Evolutionary conservation across 352 stramenopile genomes (phyloP), one percentile per base, ranked within the genome.

Genomic region (Pythium biforme): DNA sequence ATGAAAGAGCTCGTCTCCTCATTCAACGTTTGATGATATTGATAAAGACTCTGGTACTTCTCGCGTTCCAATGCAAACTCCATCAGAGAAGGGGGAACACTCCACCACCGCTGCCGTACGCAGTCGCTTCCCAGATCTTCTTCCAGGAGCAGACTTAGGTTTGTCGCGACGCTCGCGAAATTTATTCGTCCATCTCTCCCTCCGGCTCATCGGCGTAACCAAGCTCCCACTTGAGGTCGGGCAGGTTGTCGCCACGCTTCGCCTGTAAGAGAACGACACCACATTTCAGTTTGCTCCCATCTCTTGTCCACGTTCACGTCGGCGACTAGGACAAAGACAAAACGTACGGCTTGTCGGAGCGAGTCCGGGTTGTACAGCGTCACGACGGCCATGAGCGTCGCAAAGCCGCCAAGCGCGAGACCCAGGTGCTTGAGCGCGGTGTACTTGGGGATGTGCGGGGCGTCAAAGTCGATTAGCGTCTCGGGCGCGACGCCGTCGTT

Each of bases 381-480:
- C 58, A 94, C 70, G 60, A 90, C 77, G 31, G 74, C 78, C 78
- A 95, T 89, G 60, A 95, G 74, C 54, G 81, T 88, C 37, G 70
- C 72, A 23, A 95, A 66, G 5, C 55, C 76, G 37, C 76, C 75
- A 29, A 95, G 59, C 19, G 79, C 83, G 39, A 70, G 50, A 34
- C 86, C 68, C 56, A 88, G 75, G 66, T 92, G 79, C 60, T 79
- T 77, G 33, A 94, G 69, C 33, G 86, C 86, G 27, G 75, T 73
- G 63, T 80, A 89, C 69, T 89, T 92, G 55, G 84, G 78, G 45
- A 95, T 81, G 70, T 95, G 86, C 63, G 86, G 81, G 57, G 86
- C 84, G 62, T 95, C 86, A 50, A 95, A 95, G 75, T 95, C 86
- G 66, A 95, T 89, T 39, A 95, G 71, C 70, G 86, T 92, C 78